A percentile compares a stretch with the other conserved stretches of the same genome.
These are phyloP conservation scores for Pseudogymnoascus sp. DNA, from an alignment of 2,329 filamentous ascomycete species.

Conservation along the genomic window DNA sequence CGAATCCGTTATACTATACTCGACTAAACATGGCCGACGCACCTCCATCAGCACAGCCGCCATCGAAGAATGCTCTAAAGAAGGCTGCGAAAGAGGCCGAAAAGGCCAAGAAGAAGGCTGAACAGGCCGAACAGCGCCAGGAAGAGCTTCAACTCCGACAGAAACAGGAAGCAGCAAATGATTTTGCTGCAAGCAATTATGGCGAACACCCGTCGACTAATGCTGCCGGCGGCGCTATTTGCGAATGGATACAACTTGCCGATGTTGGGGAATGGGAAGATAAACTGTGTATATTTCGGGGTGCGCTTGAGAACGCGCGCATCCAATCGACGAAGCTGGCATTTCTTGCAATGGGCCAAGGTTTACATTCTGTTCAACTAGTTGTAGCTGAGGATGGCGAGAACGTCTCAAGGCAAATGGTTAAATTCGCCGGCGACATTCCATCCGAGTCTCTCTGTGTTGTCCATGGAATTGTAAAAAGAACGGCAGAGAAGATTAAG, in stretches of 20 bases:
- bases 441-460: constrained; percentile 55
- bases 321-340: constrained; percentile 59
- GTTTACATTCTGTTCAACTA: constrained; percentile 56
- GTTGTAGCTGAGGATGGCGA: constrained; percentile 45
- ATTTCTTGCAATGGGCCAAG: constrained; percentile 55
- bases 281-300: constrained; percentile 50
- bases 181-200: constrained; percentile 45
- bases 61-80: neutral
- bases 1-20: neutral
- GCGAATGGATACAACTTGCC: constrained; percentile 37
- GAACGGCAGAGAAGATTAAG: constrained; percentile 53
- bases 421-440: constrained; percentile 55
- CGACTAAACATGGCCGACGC: neutral
- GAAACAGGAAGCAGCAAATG: constrained; percentile 49
- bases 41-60: neutral
- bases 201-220: constrained; percentile 50
- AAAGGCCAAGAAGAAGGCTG: neutral
- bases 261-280: constrained; percentile 31
- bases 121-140: constrained; percentile 41
- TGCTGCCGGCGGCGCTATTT: constrained; percentile 36
- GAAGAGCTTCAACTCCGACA: constrained; percentile 43
- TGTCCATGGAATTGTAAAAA: constrained; percentile 54
- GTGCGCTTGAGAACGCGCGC: constrained; percentile 55
- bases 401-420: constrained; percentile 54
- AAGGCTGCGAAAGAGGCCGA: neutral